These are phyloP conservation scores for Hanseniaspora thailandica DNA, from an alignment of 805 yeast genomes.

Conservation along the genomic window DNA sequence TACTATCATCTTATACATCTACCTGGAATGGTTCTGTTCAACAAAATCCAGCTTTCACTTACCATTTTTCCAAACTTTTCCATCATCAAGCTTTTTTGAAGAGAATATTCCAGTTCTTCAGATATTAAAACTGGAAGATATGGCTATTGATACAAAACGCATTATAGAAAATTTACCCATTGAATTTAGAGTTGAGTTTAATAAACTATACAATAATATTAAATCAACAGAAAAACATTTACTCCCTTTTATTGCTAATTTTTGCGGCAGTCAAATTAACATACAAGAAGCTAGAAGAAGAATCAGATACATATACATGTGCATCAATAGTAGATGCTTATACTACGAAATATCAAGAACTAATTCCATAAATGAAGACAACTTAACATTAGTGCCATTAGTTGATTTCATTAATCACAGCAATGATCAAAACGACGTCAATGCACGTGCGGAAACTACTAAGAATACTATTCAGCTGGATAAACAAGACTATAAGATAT, in stretches of 20 bases:
- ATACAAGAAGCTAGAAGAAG: slow-evolving; percentile 17
- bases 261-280: not conserved
- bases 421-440: slow-evolving; percentile 31
- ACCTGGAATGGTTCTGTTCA: slow-evolving; percentile 10
- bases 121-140: not conserved
- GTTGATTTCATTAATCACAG: slow-evolving; percentile 81
- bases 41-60: not conserved
- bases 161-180: not conserved
- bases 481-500: slow-evolving; percentile 3
- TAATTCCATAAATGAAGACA: slow-evolving; percentile 40
- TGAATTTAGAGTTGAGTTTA: slow-evolving; percentile 5
- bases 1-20: slow-evolving; percentile 3
- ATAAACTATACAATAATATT: not conserved
- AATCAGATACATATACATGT: slow-evolving; percentile 61
- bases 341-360: slow-evolving; percentile 40
- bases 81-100: slow-evolving; percentile 5
- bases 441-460: slow-evolving; percentile 41
- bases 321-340: slow-evolving; percentile 83
- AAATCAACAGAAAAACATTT: not conserved
- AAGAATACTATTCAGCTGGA: not conserved
- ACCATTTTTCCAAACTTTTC: slow-evolving; percentile 10
- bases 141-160: not conserved
- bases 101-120: slow-evolving; percentile 3
- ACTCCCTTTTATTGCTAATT: not conserved
- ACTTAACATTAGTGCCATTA: slow-evolving; percentile 82